Base-by-base conservation (phyloP, 2,329 filamentous ascomycete genomes). In the Fusarium palustre region DNA sequence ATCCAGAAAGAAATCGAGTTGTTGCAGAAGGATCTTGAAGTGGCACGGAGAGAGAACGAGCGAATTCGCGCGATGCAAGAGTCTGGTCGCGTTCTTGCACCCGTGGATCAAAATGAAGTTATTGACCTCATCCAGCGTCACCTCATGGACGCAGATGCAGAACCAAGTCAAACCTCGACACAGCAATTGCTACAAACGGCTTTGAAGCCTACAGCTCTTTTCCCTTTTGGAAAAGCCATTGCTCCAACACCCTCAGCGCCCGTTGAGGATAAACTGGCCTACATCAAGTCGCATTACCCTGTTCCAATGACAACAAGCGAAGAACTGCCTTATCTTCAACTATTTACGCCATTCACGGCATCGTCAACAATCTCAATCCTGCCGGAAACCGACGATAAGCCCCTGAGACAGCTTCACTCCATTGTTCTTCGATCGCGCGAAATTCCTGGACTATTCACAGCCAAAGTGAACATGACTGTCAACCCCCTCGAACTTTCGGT, bases 301-400 rank as follows among this genome's bases (percentile, higher is more conserved):
- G 74, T 88, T 3, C 83, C 83, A 2, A 83, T 94, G 79, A 84
- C 86, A 1, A 83, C 91, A 3, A 81, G 85, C 1, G 87, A 94
- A 63, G 87, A 91, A 50, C 79, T 91, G 4, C 88, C 90, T 0
- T 93, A 91, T 68, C 83, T 94, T 0, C 87, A 91, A 46, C 83
- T 91, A 11, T 93, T 96, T 72, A 91, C 88, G 1, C 88, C 91
- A 0, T 84, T 96, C 16, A 82, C 82, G 0, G 89, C 92, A 59
- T 83, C 83, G 0, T 90, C 88, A 0, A 83, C 79, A 1, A 81
- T 88, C 16, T 79, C 82, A 0, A 77, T 86, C 0, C 72, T 87
- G 3, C 82, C 85, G 0, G 43, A 76, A 9, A 64, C 73, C 3
- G 73, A 69, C 0, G 70, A 76, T 1, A 56, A 79, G 9, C 79